These are phyloP conservation scores for Tilletia setariae DNA, from an alignment of 1,284 basidiomycete species.

Conservation along the genomic window DNA sequence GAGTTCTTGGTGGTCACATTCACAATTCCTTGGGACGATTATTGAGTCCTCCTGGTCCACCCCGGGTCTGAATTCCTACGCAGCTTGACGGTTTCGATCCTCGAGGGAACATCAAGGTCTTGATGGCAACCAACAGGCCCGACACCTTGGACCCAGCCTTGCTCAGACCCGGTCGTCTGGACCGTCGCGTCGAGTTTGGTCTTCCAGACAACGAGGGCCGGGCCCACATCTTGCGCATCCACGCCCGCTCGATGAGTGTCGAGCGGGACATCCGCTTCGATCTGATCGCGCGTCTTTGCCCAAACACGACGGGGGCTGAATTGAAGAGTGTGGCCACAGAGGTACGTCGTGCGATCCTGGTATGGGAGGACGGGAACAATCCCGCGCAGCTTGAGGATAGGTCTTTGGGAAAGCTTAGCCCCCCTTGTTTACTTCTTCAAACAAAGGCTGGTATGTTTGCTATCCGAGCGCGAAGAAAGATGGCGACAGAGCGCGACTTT, in stretches of 20 bases:
- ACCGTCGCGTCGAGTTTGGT: conserved; percentile 92
- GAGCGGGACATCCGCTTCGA: conserved; percentile 97
- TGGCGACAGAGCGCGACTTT: conserved; percentile 96
- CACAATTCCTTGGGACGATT: neutral
- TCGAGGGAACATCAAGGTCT: conserved; percentile 96
- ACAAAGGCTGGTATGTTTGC: conserved; percentile 93
- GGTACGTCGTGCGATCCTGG: conserved; percentile 28
- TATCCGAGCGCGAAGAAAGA: conserved; percentile 91
- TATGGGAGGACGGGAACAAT: too few relatives aligned
- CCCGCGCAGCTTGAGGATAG: too few relatives aligned
- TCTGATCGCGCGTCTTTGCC: conserved; percentile 91
- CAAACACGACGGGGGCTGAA: conserved; percentile 97
- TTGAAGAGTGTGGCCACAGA: conserved; percentile 94
- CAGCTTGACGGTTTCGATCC: conserved; percentile 98
- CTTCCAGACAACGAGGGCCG: conserved; percentile 94
- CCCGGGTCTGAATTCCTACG: conserved; percentile 20
- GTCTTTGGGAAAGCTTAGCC: too few relatives aligned
- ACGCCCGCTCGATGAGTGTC: conserved; percentile 93
- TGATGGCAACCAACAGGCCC: conserved; percentile 99
- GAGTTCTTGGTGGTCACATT: neutral
- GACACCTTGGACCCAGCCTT: conserved; percentile 97
- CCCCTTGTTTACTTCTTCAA: too few relatives aligned
- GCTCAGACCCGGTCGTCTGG: conserved; percentile 89
- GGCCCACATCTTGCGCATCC: conserved; percentile 93
- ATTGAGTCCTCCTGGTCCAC: neutral